Base-by-base conservation (phyloP, 108 stramenopile species). In the Discostella stelligeroides region DNA sequence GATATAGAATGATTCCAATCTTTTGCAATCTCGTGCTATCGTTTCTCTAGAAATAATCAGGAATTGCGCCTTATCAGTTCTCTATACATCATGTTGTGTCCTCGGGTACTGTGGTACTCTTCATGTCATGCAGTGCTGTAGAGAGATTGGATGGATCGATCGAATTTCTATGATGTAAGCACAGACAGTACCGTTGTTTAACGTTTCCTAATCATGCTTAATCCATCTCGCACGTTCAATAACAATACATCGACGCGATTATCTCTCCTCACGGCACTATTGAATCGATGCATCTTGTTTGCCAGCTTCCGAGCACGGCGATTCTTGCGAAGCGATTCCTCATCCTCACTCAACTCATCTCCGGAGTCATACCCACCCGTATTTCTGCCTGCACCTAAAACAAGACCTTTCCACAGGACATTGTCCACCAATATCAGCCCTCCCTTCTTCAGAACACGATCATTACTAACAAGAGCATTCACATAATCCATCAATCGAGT, bases 391-490 rank as follows among this genome's bases (percentile, higher is more conserved):
- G 86, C 85, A 43, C 83, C 89, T 41, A 95, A 23, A 8, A 97
- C 96, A 15, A 91, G 70, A 12, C 94, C 96, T 69, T 95, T 95
- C 92, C 92, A 97, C 24, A 97, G 69, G 34, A 94, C 93, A 82
- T 97, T 97, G 71, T 97, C 96, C 9, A 95, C 89, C 13, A 97
- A 66, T 43, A 95, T 87, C 5, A 92, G 38, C 0, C 91, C 94
- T 7, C 93, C 95, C 28, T 79, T 84, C 60, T 83, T 85, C 39
- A 97, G 68, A 21, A 97, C 15, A 20, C 60, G 48, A 60, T 91
- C 84, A 43, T 60, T 86, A 20, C 51, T 63, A 21, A 93, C 64
- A 20, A 90, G 81, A 2, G 80, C 83, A 60, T 94, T 87, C 7
- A 89, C 84, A 45, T 95, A 94, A n/a, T 92, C 92, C 46, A 88